These are phyloP conservation scores for Peniophora sp. DNA, from an alignment of 1,284 basidiomycete species.

Conservation along the genomic window DNA sequence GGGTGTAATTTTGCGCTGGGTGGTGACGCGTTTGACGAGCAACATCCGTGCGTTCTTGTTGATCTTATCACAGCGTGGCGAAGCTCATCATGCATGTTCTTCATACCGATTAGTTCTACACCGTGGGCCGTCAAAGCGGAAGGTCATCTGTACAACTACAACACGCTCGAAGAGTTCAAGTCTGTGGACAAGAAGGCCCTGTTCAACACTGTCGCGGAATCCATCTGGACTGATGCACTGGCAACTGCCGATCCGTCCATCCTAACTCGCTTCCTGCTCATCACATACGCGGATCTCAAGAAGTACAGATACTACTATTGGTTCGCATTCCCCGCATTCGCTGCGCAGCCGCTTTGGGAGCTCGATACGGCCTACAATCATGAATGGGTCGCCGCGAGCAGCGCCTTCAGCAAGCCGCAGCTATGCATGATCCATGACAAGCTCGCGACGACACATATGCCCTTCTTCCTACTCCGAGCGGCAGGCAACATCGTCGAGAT, in stretches of 20 bases:
- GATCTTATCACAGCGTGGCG: too few relatives aligned
- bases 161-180: constrained; percentile 96
- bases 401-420: constrained; percentile 32
- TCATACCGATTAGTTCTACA: constrained; percentile 25
- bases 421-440: constrained; percentile 42
- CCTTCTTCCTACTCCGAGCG: constrained; percentile 55
- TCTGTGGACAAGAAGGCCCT: constrained; percentile 80
- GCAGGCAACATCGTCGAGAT: constrained; percentile 27
- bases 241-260: constrained; percentile 40
- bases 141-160: constrained; percentile 86
- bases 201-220: constrained; percentile 44
- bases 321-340: constrained; percentile 94
- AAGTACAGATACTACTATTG: constrained; percentile 98
- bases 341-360: constrained; percentile 84
- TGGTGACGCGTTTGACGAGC: constrained; percentile 47
- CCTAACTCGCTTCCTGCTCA: constrained; percentile 77
- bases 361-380: constrained; percentile 31
- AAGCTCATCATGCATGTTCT: not conserved
- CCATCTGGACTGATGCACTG: constrained; percentile 51
- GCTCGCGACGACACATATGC: constrained; percentile 30
- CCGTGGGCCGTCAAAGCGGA: constrained; percentile 32
- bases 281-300: constrained; percentile 95
- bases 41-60: constrained; percentile 23
- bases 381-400: constrained; percentile 42
- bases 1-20: constrained; percentile 55